These are phyloP conservation scores for Fusarium anthophilum DNA, from an alignment of 2,329 filamentous ascomycete species.

Conservation along the genomic window DNA sequence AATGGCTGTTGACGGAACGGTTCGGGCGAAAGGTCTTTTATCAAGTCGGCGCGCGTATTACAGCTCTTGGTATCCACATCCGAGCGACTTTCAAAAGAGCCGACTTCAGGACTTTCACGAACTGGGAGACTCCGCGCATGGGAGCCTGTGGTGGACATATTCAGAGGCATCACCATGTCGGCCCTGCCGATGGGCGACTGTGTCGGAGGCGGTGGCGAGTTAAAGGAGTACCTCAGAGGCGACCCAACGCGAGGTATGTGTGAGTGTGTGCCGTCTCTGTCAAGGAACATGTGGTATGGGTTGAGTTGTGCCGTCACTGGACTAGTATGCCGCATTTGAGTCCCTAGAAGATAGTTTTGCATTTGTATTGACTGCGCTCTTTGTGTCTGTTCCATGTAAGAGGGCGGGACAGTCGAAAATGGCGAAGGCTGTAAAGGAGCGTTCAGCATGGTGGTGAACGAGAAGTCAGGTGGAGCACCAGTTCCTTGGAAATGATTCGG, in stretches of 20 bases:
- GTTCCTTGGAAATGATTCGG: background rate
- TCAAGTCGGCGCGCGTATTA: background rate
- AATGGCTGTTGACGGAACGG: background rate
- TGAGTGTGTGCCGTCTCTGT: constrained; percentile 4
- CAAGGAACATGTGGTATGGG: constrained; percentile 37
- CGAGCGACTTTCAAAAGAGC: background rate
- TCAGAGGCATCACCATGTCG: background rate
- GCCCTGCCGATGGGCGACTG: background rate
- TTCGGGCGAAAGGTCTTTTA: background rate
- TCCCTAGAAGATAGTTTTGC: background rate
- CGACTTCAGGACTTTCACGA: background rate
- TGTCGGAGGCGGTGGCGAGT: background rate
- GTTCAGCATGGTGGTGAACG: constrained; percentile 29
- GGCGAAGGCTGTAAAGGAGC: background rate
- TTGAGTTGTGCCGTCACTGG: constrained; percentile 27
- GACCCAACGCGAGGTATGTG: constrained; percentile 43
- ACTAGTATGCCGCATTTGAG: background rate
- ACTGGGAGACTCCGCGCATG: background rate
- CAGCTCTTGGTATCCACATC: background rate
- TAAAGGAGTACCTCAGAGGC: constrained; percentile 38
- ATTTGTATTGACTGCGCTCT: constrained; percentile 20
- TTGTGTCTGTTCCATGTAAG: constrained; percentile 6
- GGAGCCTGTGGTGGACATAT: background rate
- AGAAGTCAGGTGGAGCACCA: constrained; percentile 1
- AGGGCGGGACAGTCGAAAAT: background rate